phyloP scores from a whole-genome alignment of 768 basidiomycete genomes.

The Suillus tomentosus region DNA sequence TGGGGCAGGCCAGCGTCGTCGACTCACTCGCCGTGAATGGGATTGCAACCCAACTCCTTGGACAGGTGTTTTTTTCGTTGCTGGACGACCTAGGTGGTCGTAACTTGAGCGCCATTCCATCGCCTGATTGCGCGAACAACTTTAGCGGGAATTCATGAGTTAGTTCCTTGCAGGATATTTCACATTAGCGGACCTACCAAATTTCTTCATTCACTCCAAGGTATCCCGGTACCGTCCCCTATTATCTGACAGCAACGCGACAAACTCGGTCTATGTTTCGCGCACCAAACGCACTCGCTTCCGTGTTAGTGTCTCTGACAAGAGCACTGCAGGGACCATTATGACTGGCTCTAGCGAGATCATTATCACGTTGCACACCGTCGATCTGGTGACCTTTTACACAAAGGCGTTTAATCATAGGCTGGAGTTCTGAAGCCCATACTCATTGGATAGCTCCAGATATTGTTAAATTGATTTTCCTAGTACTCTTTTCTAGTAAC shows the following conservation, averaged over 20 bases:
- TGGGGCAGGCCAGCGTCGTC: not conserved
- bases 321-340: not conserved
- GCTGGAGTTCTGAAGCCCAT: too few relatives aligned
- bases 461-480: not conserved
- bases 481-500: too few relatives aligned
- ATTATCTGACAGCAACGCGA: not conserved
- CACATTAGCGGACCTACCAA: not conserved
- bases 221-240: conserved; percentile 1
- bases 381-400: not conserved
- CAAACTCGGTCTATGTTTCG: not conserved
- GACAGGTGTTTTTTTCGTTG: not conserved
- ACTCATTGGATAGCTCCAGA: not conserved
- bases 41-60: not conserved
- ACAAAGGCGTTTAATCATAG: too few relatives aligned
- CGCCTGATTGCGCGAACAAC: not conserved
- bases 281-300: conserved; percentile 1
- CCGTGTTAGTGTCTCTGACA: not conserved
- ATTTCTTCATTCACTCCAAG: conserved; percentile 2
- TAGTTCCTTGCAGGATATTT: not conserved
- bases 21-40: not conserved
- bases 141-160: conserved; percentile 6
- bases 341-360: conserved; percentile 3
- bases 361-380: not conserved
- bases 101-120: not conserved
- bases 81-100: not conserved